phyloP scores from a whole-genome alignment of 352 stramenopile species.

The Peronospora belbahrii region DNA sequence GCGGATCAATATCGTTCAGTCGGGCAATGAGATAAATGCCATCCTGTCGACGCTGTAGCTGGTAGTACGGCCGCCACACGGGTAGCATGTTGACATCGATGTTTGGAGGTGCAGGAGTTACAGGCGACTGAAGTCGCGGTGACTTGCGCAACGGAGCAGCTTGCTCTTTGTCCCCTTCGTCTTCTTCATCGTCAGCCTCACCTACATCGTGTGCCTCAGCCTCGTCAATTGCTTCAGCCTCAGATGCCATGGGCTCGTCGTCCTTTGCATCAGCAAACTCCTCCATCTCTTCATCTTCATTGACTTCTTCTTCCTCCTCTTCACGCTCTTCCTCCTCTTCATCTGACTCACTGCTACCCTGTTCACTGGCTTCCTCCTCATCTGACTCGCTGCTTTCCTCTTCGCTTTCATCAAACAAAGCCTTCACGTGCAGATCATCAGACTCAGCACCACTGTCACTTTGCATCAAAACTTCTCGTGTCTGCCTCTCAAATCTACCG shows the following conservation, averaged over 20 bases:
- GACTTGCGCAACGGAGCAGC: slow-evolving; percentile 4
- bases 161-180: slow-evolving; percentile 5
- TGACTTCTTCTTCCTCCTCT: slow-evolving; percentile 7
- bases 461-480: not conserved
- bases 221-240: slow-evolving; percentile 9
- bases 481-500: slow-evolving; percentile 2
- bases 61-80: slow-evolving; percentile 54
- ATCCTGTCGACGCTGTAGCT: slow-evolving; percentile 38
- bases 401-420: slow-evolving; percentile 17
- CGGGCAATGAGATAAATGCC: slow-evolving; percentile 38
- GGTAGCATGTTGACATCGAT: slow-evolving; percentile 31
- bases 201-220: no score
- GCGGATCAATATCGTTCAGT: slow-evolving; percentile 20
- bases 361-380: not conserved
- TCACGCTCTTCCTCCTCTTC: slow-evolving; percentile 17
- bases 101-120: not conserved
- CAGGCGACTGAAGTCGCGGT: not conserved
- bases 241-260: slow-evolving; percentile 10
- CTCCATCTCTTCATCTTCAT: slow-evolving; percentile 11
- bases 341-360: not conserved
- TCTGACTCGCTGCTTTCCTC: slow-evolving; percentile 14
- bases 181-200: not conserved
- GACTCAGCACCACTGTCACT: slow-evolving; percentile 17
- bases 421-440: slow-evolving; percentile 23
- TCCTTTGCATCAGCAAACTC: slow-evolving; percentile 7